Evolutionary conservation across 2,329 filamentous ascomycete genomes (phyloP).

Genomic region (Myrmaecium sp.): DNA sequence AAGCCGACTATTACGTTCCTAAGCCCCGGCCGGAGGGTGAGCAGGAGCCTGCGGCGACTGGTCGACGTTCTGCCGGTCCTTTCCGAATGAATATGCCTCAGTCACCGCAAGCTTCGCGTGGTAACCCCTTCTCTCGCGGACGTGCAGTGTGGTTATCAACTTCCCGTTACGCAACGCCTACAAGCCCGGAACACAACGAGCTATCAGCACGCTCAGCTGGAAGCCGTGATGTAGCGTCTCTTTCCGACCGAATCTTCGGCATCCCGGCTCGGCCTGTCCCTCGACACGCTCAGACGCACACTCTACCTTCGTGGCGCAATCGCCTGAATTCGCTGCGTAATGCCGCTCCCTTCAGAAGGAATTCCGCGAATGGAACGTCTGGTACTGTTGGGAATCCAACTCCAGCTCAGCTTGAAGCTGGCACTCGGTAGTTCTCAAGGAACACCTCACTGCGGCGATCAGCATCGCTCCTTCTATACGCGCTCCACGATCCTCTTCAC

Average conservation of each 20-base stretch:
- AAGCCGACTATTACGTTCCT: constrained; percentile 91
- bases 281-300: constrained; percentile 5
- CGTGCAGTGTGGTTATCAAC: constrained; percentile 13
- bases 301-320: constrained; percentile 11
- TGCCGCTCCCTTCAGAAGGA: constrained; percentile 1
- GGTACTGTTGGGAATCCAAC: constrained; percentile 2
- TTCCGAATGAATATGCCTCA: constrained; percentile 15
- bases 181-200: background rate
- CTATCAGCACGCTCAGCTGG: constrained; percentile 1
- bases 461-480: too few species aligned
- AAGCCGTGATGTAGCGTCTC: constrained; percentile 10
- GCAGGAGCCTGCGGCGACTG: constrained; percentile 10
- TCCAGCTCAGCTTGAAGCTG: constrained; percentile 7
- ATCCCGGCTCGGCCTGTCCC: constrained; percentile 5
- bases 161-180: constrained; percentile 1
- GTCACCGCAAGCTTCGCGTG: constrained; percentile 12
- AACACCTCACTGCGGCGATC: too few species aligned
- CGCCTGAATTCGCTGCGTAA: constrained; percentile 7
- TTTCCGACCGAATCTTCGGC: constrained; percentile 10
- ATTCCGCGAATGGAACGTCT: background rate
- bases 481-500: too few species aligned
- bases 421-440: constrained; percentile 4
- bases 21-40: constrained; percentile 59
- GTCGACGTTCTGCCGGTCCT: constrained; percentile 12
- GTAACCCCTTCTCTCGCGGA: constrained; percentile 16